These are phyloP conservation scores for Pseudoneurospora amorphoporcata DNA, from an alignment of 495 filamentous ascomycete species.

Conservation along the genomic window DNA sequence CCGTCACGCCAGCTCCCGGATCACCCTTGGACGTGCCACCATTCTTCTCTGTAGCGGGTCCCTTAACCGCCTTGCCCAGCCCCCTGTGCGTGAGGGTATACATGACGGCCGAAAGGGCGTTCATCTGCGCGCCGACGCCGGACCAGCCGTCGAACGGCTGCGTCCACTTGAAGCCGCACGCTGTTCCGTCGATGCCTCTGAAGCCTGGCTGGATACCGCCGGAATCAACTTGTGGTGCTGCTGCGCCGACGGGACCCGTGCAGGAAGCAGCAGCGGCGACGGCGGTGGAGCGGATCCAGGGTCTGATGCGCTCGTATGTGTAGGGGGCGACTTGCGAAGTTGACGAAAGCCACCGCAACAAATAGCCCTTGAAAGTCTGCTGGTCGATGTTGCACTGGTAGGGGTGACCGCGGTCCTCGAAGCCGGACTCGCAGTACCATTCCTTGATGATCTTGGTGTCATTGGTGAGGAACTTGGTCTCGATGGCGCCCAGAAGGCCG, in stretches of 20 bases:
- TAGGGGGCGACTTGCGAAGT: slow-evolving; percentile 57
- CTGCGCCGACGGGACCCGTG: slow-evolving; percentile 41
- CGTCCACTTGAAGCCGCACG: slow-evolving; percentile 45
- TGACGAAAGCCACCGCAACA: slow-evolving; percentile 59
- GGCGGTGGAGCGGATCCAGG: slow-evolving; percentile 48
- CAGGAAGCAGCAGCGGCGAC: slow-evolving; percentile 52
- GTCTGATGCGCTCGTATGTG: slow-evolving; percentile 44
- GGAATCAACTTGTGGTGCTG: slow-evolving; percentile 33
- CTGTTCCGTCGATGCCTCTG: slow-evolving; percentile 38
- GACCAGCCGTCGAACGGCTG: slow-evolving; percentile 27
- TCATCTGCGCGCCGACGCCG: slow-evolving; percentile 66
- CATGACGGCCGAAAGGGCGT: slow-evolving; percentile 57
- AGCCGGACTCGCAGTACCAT: slow-evolving; percentile 51
- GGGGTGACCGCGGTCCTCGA: slow-evolving; percentile 27
- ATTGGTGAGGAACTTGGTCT: slow-evolving; percentile 46
- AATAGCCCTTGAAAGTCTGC: slow-evolving; percentile 64
- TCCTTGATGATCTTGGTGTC: slow-evolving; percentile 52
- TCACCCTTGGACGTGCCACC: slow-evolving; percentile 61
- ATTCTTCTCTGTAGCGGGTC: slow-evolving; percentile 44
- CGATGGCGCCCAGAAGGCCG: slow-evolving; percentile 43
- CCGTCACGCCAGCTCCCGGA: slow-evolving; percentile 41
- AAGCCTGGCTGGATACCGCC: slow-evolving; percentile 41
- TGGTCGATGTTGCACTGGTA: slow-evolving; percentile 56
- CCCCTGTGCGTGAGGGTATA: slow-evolving; percentile 42
- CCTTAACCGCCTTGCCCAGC: slow-evolving; percentile 14